Evolutionary conservation across 2,329 filamentous ascomycete species (phyloP).

Genomic region (Fusarium staphyleae): DNA sequence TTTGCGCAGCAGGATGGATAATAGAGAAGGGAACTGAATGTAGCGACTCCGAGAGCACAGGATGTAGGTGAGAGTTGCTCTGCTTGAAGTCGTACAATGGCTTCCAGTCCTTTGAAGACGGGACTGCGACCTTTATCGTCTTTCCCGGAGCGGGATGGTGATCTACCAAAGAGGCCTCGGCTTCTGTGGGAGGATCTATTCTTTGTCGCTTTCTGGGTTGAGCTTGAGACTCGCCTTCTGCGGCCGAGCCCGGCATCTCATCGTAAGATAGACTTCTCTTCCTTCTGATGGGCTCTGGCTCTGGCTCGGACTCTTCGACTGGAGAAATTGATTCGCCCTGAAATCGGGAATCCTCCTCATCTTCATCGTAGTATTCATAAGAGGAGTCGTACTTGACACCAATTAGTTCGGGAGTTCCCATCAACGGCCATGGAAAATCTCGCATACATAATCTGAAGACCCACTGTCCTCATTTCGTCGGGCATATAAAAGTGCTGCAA

Average conservation of each 20-base stretch:
- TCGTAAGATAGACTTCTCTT: slow-evolving; percentile 25
- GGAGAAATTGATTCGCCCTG: not conserved
- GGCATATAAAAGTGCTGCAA: slow-evolving; percentile 20
- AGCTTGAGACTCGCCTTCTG: slow-evolving; percentile 10
- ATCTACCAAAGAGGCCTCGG: not conserved
- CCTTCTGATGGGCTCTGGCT: slow-evolving; percentile 8
- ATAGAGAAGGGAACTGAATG: not conserved
- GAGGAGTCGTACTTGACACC: slow-evolving; percentile 23
- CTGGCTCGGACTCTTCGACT: slow-evolving; percentile 6
- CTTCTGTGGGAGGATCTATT: slow-evolving; percentile 4
- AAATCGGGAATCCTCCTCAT: slow-evolving; percentile 5
- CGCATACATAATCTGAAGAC: slow-evolving; percentile 27
- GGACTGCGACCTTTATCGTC: not conserved
- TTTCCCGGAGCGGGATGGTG: not conserved
- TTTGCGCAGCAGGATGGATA: slow-evolving; percentile 17
- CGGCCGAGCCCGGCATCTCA: slow-evolving; percentile 12
- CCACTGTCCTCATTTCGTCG: slow-evolving; percentile 3
- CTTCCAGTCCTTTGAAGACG: slow-evolving; percentile 14
- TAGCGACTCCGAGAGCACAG: slow-evolving; percentile 4
- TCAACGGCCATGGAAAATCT: not conserved
- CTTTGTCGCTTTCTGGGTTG: slow-evolving; percentile 25
- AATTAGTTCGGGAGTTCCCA: slow-evolving; percentile 9
- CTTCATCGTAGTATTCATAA: slow-evolving; percentile 27
- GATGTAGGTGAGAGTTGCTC: slow-evolving; percentile 15
- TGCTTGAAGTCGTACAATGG: not conserved